phyloP scores from a whole-genome alignment of 164 flowering plant species.

The Hamamelis virginiana region DNA sequence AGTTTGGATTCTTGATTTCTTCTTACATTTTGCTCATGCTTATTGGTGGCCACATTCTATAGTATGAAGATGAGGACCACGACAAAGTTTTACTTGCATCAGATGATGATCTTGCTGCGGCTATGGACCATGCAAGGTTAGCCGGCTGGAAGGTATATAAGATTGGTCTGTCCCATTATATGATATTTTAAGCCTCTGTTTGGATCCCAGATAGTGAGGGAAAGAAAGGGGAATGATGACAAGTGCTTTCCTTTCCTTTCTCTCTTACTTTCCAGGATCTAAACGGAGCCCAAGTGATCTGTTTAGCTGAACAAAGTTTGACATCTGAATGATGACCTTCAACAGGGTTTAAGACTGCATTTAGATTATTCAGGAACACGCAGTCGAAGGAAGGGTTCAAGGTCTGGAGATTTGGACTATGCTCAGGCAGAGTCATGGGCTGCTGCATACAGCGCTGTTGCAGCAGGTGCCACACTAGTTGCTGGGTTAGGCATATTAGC shows the following conservation, averaged over 20 bases:
- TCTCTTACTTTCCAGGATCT: no score
- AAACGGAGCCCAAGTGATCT: no score
- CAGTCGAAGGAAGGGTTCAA: conserved; percentile 30
- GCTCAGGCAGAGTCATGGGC: conserved; percentile 66
- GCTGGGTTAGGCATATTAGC: conserved; percentile 51
- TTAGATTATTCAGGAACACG: conserved; percentile 66
- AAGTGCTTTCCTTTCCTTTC: no score
- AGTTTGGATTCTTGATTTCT: not conserved
- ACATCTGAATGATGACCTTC: conserved; percentile 2
- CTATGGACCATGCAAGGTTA: conserved; percentile 89
- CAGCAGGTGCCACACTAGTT: conserved; percentile 51
- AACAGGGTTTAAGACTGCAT: conserved; percentile 81
- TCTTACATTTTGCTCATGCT: not conserved
- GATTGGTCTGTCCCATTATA: not conserved
- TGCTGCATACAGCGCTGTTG: conserved; percentile 47
- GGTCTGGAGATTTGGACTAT: conserved; percentile 41
- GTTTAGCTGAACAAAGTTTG: not conserved
- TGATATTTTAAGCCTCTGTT: not conserved
- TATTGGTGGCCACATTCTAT: conserved; percentile 13
- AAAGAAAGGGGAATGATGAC: no score
- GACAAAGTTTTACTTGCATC: conserved; percentile 88
- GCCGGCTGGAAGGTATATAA: conserved; percentile 96
- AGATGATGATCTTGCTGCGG: conserved; percentile 84
- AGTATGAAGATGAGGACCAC: conserved; percentile 98
- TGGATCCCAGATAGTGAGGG: no score